A percentile compares a stretch with the other conserved stretches of the same genome.
phyloP scores from a whole-genome alignment of 2,329 filamentous ascomycete genomes.

The Fusarium azukiicola region DNA sequence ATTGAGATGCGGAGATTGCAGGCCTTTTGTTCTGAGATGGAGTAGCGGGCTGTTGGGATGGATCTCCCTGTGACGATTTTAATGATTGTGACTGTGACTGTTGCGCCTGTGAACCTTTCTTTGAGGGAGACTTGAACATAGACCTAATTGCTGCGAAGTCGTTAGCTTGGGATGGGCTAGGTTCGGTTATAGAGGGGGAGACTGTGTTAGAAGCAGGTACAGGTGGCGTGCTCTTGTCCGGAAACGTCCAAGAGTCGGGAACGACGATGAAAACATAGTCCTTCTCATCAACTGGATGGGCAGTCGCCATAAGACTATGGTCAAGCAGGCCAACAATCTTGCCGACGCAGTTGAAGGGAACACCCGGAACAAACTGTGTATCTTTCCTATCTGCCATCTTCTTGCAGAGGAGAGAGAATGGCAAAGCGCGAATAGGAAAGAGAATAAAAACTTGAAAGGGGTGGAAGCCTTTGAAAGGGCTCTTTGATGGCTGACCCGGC shows the following conservation, averaged over 20 bases:
- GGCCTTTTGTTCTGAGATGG: constrained; percentile 25
- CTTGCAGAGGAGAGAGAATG: constrained; percentile 15
- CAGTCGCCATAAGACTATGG: neutral
- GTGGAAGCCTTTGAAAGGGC: neutral
- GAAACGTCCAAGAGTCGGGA: neutral
- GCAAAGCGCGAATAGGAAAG: constrained; percentile 18
- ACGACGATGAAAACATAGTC: constrained; percentile 3
- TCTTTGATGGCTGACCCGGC: neutral
- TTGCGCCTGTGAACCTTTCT: neutral
- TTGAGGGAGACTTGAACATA: neutral
- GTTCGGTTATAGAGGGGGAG: constrained; percentile 5
- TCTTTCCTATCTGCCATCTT: constrained; percentile 16
- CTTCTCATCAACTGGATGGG: neutral
- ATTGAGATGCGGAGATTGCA: constrained; percentile 15
- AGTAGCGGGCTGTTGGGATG: constrained; percentile 17
- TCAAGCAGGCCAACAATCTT: constrained; percentile 12
- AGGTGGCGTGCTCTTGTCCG: neutral
- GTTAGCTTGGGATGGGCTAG: neutral
- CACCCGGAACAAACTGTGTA: neutral
- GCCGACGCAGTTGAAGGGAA: neutral
- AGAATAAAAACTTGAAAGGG: neutral
- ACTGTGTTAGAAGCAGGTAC: constrained; percentile 10
- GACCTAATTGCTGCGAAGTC: neutral
- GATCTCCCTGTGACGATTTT: constrained; percentile 11
- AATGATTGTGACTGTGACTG: neutral